A percentile compares a stretch with the other conserved stretches of the same genome.
Evolutionary conservation across 805 yeast species (phyloP).

Genomic region (Blastobotrys chiropterorum): DNA sequence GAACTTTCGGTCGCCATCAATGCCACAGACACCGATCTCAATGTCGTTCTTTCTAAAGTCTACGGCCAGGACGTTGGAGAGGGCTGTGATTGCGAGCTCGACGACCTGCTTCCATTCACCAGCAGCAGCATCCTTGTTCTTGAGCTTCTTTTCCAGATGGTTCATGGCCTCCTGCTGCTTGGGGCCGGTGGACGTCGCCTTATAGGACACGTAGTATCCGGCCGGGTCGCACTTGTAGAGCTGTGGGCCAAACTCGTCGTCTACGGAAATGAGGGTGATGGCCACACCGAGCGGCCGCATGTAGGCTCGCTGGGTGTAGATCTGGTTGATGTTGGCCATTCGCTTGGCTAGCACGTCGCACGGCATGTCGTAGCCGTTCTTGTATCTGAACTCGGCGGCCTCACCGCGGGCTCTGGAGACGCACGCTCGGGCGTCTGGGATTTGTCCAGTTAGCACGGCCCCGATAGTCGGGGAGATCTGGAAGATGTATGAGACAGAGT

Average conservation of each 20-base stretch:
- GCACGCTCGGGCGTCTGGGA: conserved; percentile 86
- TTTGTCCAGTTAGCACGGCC: conserved; percentile 85
- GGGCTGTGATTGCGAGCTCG: conserved; percentile 80
- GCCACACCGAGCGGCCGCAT: conserved; percentile 98
- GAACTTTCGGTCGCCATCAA: conserved; percentile 46
- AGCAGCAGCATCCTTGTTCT: conserved; percentile 58
- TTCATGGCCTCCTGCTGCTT: conserved; percentile 95
- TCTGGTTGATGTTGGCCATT: conserved; percentile 92
- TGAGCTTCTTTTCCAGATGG: conserved; percentile 82
- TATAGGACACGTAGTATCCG: conserved; percentile 85
- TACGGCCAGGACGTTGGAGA: conserved; percentile 81
- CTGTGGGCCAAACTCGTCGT: conserved; percentile 85
- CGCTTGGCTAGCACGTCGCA: conserved; percentile 87
- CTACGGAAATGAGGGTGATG: conserved; percentile 78
- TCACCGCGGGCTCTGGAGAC: conserved; percentile 91
- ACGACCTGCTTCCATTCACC: conserved; percentile 89
- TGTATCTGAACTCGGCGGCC: conserved; percentile 90
- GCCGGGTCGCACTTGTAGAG: conserved; percentile 96
- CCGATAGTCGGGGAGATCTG: conserved; percentile 77
- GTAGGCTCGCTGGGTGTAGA: conserved; percentile 95
- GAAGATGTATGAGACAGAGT: conserved; percentile 81
- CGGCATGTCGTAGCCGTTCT: conserved; percentile 96
- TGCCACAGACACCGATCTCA: conserved; percentile 84
- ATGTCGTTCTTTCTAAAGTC: conserved; percentile 91
- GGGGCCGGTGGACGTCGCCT: conserved; percentile 93